Evolutionary conservation across 805 yeast genomes (phyloP).

Genomic region (Hanseniaspora lachancei): DNA sequence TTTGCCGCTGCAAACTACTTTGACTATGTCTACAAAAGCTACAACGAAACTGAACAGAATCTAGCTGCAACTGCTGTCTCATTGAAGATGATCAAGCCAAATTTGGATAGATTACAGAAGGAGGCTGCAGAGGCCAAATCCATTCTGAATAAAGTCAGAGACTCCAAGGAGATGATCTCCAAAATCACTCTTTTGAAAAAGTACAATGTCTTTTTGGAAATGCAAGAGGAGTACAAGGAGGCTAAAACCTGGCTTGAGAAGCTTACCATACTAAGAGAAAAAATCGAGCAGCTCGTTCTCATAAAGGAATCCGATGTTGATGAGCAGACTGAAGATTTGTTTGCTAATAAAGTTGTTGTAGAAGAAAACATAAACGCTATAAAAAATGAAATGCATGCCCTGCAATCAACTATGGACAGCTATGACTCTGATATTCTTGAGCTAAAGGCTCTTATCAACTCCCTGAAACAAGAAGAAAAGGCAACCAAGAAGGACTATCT

Average conservation of each 20-base stretch:
- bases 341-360: background rate
- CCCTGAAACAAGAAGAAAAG: background rate
- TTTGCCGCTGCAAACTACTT: slow-evolving; percentile 28
- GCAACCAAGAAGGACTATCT: background rate
- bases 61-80: slow-evolving; percentile 29
- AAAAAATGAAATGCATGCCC: background rate
- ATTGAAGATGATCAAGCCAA: slow-evolving; percentile 30
- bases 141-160: slow-evolving; percentile 27
- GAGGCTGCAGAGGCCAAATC: slow-evolving; percentile 34
- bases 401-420: background rate
- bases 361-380: background rate
- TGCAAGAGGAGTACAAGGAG: background rate
- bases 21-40: slow-evolving; percentile 25
- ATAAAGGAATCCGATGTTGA: background rate
- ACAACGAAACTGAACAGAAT: slow-evolving; percentile 31
- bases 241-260: background rate
- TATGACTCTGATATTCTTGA: background rate
- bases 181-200: background rate
- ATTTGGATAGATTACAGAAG: slow-evolving; percentile 29
- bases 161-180: slow-evolving; percentile 6
- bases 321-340: background rate
- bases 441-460: background rate
- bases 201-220: background rate
- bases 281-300: background rate
- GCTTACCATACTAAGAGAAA: background rate